phyloP scores from a whole-genome alignment of 495 filamentous ascomycete species.

The Xylaria sp. region DNA sequence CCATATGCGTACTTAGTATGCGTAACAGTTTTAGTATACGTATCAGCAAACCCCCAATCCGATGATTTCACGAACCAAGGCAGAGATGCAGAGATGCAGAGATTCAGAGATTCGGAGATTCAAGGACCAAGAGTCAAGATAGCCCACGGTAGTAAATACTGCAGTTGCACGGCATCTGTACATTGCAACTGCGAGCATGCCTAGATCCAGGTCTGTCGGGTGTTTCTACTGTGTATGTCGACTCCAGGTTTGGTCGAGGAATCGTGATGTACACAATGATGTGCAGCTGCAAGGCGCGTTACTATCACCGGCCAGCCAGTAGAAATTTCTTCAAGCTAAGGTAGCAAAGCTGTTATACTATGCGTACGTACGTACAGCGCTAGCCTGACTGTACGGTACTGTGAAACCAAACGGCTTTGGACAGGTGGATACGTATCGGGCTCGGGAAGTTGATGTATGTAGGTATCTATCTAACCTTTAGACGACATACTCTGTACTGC shows the following conservation, averaged over 20 bases:
- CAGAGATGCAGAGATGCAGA: background rate
- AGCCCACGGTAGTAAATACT: background rate
- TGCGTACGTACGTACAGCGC: no score
- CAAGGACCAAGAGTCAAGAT: background rate
- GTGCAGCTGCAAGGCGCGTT: background rate
- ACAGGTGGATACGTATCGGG: background rate
- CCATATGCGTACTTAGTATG: background rate
- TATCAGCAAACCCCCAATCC: background rate
- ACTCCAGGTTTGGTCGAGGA: background rate
- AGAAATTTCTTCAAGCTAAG: background rate
- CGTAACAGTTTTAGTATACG: background rate
- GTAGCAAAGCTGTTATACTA: background rate
- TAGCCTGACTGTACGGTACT: no score
- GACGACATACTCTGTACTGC: background rate
- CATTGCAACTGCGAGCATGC: background rate
- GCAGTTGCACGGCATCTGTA: conserved; percentile 1
- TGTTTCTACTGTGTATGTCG: no score
- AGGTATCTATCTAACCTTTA: background rate
- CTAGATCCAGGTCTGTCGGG: no score
- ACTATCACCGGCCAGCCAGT: background rate
- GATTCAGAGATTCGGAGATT: background rate
- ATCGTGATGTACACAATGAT: background rate
- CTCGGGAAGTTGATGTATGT: background rate
- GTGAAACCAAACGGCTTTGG: no score
- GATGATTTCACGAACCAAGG: background rate